These are phyloP conservation scores for Calocera viscosa DNA, from an alignment of 768 basidiomycete species.

Conservation along the genomic window DNA sequence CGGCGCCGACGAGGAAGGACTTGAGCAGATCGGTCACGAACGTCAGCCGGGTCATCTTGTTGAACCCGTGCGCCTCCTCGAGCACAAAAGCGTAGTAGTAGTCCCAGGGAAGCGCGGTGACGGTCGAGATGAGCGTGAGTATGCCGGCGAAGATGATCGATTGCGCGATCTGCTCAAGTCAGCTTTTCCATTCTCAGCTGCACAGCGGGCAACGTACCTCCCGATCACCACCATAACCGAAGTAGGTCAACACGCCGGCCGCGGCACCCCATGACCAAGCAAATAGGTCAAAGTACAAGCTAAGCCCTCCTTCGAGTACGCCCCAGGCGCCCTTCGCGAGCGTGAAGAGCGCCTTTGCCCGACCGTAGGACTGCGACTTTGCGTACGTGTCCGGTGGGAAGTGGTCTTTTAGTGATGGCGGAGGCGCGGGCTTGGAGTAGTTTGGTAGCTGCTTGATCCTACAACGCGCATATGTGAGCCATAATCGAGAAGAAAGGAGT, in stretches of 20 bases:
- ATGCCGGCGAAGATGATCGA: slow-evolving; percentile 65
- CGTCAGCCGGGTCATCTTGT: slow-evolving; percentile 71
- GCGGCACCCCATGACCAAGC: slow-evolving; percentile 69
- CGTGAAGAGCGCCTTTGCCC: slow-evolving; percentile 76
- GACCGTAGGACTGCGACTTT: slow-evolving; percentile 85
- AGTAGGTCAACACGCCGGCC: slow-evolving; percentile 36
- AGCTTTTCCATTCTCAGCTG: not conserved
- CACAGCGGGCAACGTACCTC: slow-evolving; percentile 39
- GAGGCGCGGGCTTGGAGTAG: slow-evolving; percentile 64
- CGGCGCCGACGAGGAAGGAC: slow-evolving; percentile 55
- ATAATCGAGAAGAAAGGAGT: not conserved
- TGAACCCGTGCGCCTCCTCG: slow-evolving; percentile 93
- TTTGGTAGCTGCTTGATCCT: slow-evolving; percentile 73
- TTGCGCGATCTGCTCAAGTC: slow-evolving; percentile 52
- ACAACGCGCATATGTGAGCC: not conserved
- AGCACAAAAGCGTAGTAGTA: slow-evolving; percentile 85
- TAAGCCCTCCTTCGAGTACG: slow-evolving; percentile 52
- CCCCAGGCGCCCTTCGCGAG: slow-evolving; percentile 62
- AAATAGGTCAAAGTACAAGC: slow-evolving; percentile 68
- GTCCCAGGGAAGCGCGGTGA: slow-evolving; percentile 62
- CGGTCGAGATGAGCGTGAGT: slow-evolving; percentile 50
- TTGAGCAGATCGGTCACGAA: slow-evolving; percentile 76
- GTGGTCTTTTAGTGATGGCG: slow-evolving; percentile 53
- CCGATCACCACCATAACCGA: slow-evolving; percentile 59
- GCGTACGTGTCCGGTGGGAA: slow-evolving; percentile 60